Evolutionary conservation across 805 yeast genomes (phyloP).

Genomic region (Hagleromyces aurorensis): DNA sequence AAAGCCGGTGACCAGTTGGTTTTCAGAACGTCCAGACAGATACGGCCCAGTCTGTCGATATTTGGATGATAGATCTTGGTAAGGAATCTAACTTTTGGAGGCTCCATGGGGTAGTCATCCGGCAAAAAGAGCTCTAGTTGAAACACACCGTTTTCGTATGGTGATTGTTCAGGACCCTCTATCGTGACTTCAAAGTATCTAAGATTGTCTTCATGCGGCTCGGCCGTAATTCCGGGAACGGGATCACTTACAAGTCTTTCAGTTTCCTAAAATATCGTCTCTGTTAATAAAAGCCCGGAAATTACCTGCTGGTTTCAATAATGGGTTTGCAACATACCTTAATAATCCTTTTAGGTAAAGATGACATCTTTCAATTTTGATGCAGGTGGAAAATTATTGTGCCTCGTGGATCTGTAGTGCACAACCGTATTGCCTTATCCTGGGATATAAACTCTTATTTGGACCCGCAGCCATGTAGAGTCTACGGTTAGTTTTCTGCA

Average conservation of each 20-base stretch:
- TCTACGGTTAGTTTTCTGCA: too few relatives aligned
- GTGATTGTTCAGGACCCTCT: slow-evolving; percentile 86
- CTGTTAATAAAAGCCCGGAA: not conserved
- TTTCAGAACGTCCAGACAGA: slow-evolving; percentile 90
- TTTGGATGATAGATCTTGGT: slow-evolving; percentile 96
- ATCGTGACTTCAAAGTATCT: slow-evolving; percentile 88
- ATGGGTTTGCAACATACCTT: slow-evolving; percentile 42
- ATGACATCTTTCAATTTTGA: slow-evolving; percentile 19
- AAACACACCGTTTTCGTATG: slow-evolving; percentile 82
- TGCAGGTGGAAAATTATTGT: not conserved
- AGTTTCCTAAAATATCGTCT: slow-evolving; percentile 51
- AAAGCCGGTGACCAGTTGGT: slow-evolving; percentile 97
- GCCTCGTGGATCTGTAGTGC: slow-evolving; percentile 1
- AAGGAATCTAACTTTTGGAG: slow-evolving; percentile 90
- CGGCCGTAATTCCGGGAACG: slow-evolving; percentile 90
- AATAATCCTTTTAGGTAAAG: slow-evolving; percentile 82
- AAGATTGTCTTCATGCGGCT: slow-evolving; percentile 88
- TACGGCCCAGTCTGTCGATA: slow-evolving; percentile 90
- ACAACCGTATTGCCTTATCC: slow-evolving; percentile 1
- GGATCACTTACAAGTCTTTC: slow-evolving; percentile 90
- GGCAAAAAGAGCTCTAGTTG: slow-evolving; percentile 82
- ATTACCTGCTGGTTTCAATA: not conserved
- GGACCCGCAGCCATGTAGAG: too few relatives aligned
- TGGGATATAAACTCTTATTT: not conserved
- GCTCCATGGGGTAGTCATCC: slow-evolving; percentile 97